Percentiles rank a stretch among this genome's conserved stretches.
phyloP scores from a whole-genome alignment of 805 yeast genomes.

The Blastobotrys americana region DNA sequence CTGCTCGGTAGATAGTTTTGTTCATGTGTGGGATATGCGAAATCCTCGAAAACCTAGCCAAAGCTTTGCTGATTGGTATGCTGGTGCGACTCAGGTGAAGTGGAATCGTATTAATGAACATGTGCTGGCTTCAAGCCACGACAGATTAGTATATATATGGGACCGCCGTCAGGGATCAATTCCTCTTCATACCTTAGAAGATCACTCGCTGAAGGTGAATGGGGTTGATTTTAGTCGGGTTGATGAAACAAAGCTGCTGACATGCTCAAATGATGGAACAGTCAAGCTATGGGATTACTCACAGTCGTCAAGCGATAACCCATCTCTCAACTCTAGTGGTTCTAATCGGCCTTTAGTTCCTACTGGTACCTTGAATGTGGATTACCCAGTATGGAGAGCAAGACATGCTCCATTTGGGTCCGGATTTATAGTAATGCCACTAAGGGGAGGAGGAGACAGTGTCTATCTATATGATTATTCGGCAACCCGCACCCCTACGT shows the following conservation, averaged over 20 bases:
- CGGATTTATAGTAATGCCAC: constrained; percentile 84
- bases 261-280: constrained; percentile 80
- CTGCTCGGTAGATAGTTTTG: constrained; percentile 84
- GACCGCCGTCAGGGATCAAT: constrained; percentile 75
- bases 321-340: not conserved
- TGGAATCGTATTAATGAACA: constrained; percentile 78
- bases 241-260: constrained; percentile 52
- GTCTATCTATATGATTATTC: constrained; percentile 46
- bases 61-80: constrained; percentile 88
- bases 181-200: constrained; percentile 61
- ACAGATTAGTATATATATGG: constrained; percentile 75
- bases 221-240: constrained; percentile 77
- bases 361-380: constrained; percentile 47
- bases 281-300: constrained; percentile 72
- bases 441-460: constrained; percentile 73
- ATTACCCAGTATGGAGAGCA: constrained; percentile 85
- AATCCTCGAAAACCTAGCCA: constrained; percentile 61
- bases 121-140: constrained; percentile 81
- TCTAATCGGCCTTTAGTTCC: not conserved
- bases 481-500: constrained; percentile 36
- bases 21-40: constrained; percentile 86
- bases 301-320: constrained; percentile 11
- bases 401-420: constrained; percentile 83
- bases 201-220: constrained; percentile 81
- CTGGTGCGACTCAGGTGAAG: constrained; percentile 91